These are phyloP conservation scores for Solanum sejunctum DNA, from an alignment of 257 asterid genomes.

Conservation along the genomic window DNA sequence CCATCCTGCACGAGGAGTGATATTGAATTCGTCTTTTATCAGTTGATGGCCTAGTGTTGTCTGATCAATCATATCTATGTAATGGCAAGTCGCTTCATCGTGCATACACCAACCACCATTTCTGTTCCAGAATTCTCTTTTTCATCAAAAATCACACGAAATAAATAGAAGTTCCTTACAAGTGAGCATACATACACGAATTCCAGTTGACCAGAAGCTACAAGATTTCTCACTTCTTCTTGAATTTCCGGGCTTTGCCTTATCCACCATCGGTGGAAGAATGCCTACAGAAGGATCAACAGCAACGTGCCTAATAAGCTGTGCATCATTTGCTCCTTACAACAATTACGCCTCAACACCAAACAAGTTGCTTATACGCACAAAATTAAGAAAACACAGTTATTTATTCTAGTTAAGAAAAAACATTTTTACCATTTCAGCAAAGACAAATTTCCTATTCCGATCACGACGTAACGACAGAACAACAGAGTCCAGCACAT, in stretches of 20 bases:
- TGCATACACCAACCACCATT: constrained; percentile 99
- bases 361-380: background rate
- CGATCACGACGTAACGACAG: constrained; percentile 47
- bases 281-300: constrained; percentile 33
- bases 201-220: constrained; percentile 68
- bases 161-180: background rate
- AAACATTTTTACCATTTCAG: constrained; percentile 53
- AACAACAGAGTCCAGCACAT: constrained; percentile 67
- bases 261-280: constrained; percentile 83
- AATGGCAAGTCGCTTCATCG: constrained; percentile 78
- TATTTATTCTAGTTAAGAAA: background rate
- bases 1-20: constrained; percentile 95
- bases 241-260: constrained; percentile 50
- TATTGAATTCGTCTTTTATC: constrained; percentile 55
- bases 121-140: constrained; percentile 22
- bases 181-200: constrained; percentile 49
- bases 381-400: background rate
- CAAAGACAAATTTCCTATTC: constrained; percentile 71
- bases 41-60: constrained; percentile 75
- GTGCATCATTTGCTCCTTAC: background rate
- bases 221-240: constrained; percentile 41
- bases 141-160: background rate
- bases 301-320: background rate
- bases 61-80: constrained; percentile 90
- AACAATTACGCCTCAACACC: background rate